Evolutionary conservation across 768 basidiomycete genomes (phyloP).

Genomic region (Ephemerocybe angulata): DNA sequence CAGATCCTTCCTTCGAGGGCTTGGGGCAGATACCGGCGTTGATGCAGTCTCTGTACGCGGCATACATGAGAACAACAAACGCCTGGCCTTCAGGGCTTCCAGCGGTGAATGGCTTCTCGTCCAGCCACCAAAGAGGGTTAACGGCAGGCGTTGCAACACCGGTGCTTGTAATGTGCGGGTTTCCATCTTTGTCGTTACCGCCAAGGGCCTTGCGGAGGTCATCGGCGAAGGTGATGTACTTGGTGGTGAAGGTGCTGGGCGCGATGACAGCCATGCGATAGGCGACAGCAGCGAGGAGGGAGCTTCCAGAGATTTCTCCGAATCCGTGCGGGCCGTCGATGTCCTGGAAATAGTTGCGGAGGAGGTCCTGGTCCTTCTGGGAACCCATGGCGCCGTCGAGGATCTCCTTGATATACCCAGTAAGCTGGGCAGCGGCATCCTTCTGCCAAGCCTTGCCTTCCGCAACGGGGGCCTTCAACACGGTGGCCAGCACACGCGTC

Average conservation of each 20-base stretch:
- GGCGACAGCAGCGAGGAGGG: constrained; percentile 34
- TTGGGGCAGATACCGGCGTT: constrained; percentile 18
- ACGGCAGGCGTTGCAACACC: constrained; percentile 36
- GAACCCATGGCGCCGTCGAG: constrained; percentile 38
- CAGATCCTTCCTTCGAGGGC: background rate
- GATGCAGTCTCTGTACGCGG: constrained; percentile 41
- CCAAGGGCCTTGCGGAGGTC: constrained; percentile 20
- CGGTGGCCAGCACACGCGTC: constrained; percentile 52
- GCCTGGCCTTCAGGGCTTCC: constrained; percentile 41
- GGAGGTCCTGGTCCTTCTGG: constrained; percentile 29
- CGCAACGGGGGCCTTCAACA: constrained; percentile 38
- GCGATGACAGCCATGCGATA: constrained; percentile 40
- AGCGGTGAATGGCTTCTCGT: constrained; percentile 29
- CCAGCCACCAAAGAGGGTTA: constrained; percentile 37
- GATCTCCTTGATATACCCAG: constrained; percentile 41
- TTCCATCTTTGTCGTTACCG: constrained; percentile 19
- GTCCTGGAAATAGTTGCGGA: constrained; percentile 42
- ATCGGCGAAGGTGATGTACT: constrained; percentile 37
- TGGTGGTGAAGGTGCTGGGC: constrained; percentile 24
- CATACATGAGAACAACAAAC: constrained; percentile 40
- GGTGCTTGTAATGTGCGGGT: constrained; percentile 24
- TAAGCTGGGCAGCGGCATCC: constrained; percentile 27
- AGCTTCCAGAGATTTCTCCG: constrained; percentile 42
- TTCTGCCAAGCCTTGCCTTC: constrained; percentile 17
- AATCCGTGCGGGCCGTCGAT: constrained; percentile 27